Base-by-base conservation (phyloP, 106 monocot species). In the Dendrobium catenatum region DNA sequence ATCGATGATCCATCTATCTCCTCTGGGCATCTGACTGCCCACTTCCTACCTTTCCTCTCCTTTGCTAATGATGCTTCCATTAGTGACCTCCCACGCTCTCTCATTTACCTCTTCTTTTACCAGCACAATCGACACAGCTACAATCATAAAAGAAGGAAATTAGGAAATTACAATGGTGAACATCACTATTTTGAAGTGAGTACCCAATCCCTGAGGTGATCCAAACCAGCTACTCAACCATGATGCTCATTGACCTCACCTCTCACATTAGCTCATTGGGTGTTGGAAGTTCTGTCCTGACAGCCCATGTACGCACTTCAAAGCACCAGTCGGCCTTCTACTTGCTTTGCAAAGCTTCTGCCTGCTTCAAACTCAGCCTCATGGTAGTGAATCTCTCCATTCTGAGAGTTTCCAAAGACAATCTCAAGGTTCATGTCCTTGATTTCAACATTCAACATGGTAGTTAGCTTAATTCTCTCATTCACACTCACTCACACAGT, bases 371-470 rank as follows among this genome's bases (percentile, higher is more conserved):
- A 73, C 85, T 88, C 55, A 81, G 80, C 17, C 79, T 88, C 16
- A 9, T 81, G 43, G 91, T 86, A 4, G 91, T 91, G 42, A 94
- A 94, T 58, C 79, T 83, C 67, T 88, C 89, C 44, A 94, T 94
- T 81, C 81, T 94, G 19, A 88, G 89, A 2, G 81, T 88, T 42
- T 75, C 85, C 15, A 76, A 29, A 26, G 86, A 73, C 20, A 40
- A 76, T 1, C 41, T 75, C 42, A 85, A 46, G 55, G 83, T 94
- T 79, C 94, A 94, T 85, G 77, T 94, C 81, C 27, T 94, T 31
- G 94, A 94, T 78, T 94, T 94, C 78, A 88, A 94, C 77, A 73
- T 94, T 51, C 85, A 89, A 43, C 79, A 73, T 4, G 94, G 93
- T 9, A 41, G 48, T 6, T 89, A 94, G 61, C 85, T 88, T 81